These are phyloP conservation scores for Echinochloa phyllopogon DNA, from an alignment of 176 grass and related monocot genomes.

Conservation along the genomic window DNA sequence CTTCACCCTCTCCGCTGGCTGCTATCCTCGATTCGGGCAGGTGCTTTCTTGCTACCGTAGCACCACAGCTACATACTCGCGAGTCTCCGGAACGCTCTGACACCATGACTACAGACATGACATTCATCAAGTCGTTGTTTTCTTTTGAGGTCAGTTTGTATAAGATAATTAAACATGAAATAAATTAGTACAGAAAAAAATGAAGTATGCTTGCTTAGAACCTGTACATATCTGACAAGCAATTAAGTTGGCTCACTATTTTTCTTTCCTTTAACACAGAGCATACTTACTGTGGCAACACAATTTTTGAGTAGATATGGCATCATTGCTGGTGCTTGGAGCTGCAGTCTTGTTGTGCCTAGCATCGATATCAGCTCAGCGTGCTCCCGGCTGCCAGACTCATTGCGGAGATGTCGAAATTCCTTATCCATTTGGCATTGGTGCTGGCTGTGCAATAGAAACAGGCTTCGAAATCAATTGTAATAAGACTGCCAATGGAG, in stretches of 20 bases:
- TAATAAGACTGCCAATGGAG: neutral
- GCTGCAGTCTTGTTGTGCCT: neutral
- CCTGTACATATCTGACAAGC: too few species aligned
- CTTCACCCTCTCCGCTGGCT: too few species aligned
- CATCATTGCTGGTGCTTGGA: neutral
- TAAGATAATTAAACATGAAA: too few species aligned
- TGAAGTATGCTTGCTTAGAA: too few species aligned
- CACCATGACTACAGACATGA: too few species aligned
- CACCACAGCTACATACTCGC: too few species aligned
- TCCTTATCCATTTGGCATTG: constrained; percentile 37
- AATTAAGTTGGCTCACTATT: neutral
- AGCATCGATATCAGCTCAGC: constrained; percentile 3
- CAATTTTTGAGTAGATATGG: neutral
- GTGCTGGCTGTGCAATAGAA: neutral
- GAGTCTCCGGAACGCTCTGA: too few species aligned
- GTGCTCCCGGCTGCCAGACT: neutral
- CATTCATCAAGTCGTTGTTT: too few species aligned
- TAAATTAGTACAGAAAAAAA: too few species aligned
- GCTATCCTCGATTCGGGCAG: too few species aligned
- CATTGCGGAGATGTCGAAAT: constrained; percentile 22
- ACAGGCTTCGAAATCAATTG: constrained; percentile 15
- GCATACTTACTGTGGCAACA: neutral
- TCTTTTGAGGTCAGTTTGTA: too few species aligned
- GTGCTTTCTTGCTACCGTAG: too few species aligned
- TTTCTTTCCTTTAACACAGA: neutral